Evolutionary conservation across 306 rosid species (phyloP).

Genomic region (barrel medic (Medicago truncatula)): DNA sequence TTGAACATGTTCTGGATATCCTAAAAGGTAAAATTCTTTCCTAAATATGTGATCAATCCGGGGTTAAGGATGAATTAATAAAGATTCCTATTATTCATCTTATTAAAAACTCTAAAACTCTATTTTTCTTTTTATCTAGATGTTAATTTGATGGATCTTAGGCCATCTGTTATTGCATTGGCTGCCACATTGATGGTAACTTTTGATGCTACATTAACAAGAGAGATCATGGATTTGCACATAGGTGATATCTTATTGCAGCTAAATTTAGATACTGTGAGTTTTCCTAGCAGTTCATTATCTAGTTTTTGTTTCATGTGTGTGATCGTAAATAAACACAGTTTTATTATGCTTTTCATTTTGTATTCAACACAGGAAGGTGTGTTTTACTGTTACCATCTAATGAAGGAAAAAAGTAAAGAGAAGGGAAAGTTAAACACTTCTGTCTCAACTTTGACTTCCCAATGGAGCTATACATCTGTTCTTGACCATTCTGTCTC

Average conservation of each 20-base stretch:
- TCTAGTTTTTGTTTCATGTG: background rate
- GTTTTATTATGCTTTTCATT: background rate
- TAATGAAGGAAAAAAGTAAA: slow-evolving; percentile 3
- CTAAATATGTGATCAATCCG: no score
- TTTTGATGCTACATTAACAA: background rate
- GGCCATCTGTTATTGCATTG: background rate
- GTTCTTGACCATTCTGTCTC: slow-evolving; percentile 2
- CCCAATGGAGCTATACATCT: slow-evolving; percentile 4
- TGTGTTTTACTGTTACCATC: background rate
- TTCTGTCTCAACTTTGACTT: background rate
- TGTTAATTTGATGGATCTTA: slow-evolving; percentile 6
- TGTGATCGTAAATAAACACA: background rate
- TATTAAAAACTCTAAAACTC: background rate
- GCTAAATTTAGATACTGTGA: background rate
- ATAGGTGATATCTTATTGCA: background rate
- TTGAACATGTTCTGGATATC: background rate
- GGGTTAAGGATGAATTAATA: no score
- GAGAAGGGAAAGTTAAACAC: background rate
- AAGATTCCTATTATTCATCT: background rate
- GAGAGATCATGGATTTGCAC: background rate
- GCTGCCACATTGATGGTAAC: background rate
- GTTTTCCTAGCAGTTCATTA: background rate
- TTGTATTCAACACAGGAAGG: background rate
- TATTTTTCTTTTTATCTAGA: background rate
- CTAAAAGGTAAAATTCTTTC: background rate